Evolutionary conservation across 768 basidiomycete species (phyloP).

Genomic region (Tulasnella calospora): DNA sequence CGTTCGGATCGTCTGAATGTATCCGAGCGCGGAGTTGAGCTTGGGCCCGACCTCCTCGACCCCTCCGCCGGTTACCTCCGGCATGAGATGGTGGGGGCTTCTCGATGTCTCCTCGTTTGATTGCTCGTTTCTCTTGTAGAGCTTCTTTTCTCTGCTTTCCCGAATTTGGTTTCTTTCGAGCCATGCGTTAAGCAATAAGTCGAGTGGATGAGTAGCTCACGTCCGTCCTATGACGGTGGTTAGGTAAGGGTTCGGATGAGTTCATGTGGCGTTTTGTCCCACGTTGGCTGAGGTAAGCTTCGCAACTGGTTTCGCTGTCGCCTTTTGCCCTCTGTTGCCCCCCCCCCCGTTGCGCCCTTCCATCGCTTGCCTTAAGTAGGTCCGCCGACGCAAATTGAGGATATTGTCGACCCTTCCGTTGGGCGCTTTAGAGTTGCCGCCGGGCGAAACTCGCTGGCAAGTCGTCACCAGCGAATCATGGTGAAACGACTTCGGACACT

Average conservation of each 20-base stretch:
- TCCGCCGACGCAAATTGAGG: background rate
- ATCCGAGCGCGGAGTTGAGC: background rate
- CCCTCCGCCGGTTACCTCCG: conserved; percentile 13
- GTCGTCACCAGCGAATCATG: conserved; percentile 3
- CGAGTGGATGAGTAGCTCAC: background rate
- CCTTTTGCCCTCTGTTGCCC: no score
- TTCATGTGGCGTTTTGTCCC: conserved; percentile 1
- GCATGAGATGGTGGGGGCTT: conserved; percentile 36
- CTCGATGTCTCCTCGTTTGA: conserved; percentile 69
- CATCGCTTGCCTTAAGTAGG: background rate
- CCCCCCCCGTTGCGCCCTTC: no score
- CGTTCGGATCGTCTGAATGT: conserved; percentile 36
- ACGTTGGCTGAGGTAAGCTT: background rate
- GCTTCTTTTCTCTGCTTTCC: conserved; percentile 67
- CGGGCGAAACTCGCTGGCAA: conserved; percentile 1
- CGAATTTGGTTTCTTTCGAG: conserved; percentile 47
- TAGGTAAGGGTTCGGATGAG: conserved; percentile 4
- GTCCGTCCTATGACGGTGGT: background rate
- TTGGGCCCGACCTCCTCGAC: conserved; percentile 2
- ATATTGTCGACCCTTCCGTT: background rate
- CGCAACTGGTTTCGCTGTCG: background rate
- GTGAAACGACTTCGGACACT: background rate
- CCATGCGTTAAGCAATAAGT: conserved; percentile 31
- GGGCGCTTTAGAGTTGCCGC: conserved; percentile 4
- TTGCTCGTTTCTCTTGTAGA: conserved; percentile 71